These are phyloP conservation scores for Lactuca sativa DNA, from an alignment of 129 eudicot genomes.

Conservation along the genomic window DNA sequence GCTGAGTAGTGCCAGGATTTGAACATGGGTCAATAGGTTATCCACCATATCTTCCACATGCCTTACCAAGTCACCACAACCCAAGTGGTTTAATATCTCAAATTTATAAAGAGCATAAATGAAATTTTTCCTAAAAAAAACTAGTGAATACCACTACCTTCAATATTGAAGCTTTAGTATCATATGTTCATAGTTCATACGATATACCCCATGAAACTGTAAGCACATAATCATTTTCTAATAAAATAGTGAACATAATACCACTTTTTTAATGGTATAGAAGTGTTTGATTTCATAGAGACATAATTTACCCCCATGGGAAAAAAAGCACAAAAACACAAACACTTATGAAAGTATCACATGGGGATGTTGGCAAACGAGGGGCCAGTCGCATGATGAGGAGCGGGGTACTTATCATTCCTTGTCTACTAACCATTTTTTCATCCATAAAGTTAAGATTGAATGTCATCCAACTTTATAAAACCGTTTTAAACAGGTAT, in stretches of 20 bases:
- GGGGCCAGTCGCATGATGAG: slow-evolving; percentile 21
- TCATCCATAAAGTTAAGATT: background rate
- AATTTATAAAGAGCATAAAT: too few relatives aligned
- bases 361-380: slow-evolving; percentile 25
- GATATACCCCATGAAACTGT: background rate
- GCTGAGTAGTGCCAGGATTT: too few relatives aligned
- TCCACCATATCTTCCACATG: too few relatives aligned
- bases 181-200: too few relatives aligned
- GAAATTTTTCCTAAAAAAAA: too few relatives aligned
- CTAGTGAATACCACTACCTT: too few relatives aligned
- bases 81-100: too few relatives aligned
- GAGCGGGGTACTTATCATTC: slow-evolving; percentile 18
- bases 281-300: slow-evolving; percentile 6
- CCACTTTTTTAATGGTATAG: background rate
- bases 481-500: background rate
- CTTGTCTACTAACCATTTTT: slow-evolving; percentile 2
- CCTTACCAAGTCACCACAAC: too few relatives aligned
- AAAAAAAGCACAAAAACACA: slow-evolving; percentile 27
- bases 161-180: too few relatives aligned
- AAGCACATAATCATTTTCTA: background rate
- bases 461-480: background rate
- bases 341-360: slow-evolving; percentile 22
- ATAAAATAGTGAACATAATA: background rate
- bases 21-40: too few relatives aligned
- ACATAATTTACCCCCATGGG: slow-evolving; percentile 29